Evolutionary conservation across 176 grass and related monocot species (phyloP), one percentile per base, ranked within the genome.

Genomic region (Oryza officinalis): DNA sequence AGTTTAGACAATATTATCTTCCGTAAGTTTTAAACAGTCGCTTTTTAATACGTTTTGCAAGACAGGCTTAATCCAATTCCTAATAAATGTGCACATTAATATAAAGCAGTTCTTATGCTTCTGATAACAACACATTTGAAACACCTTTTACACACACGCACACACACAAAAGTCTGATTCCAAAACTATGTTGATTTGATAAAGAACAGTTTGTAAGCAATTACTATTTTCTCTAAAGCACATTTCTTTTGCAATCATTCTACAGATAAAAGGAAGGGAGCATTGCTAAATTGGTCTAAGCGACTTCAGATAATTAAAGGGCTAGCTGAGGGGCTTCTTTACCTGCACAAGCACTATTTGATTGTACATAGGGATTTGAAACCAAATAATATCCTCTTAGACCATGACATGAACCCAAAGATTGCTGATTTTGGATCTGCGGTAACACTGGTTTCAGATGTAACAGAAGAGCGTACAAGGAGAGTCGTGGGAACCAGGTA

Each of bases 361-460:
- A 64, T 80, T 63, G 85, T 87, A 26, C 89, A 91, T 71, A 91
- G 89, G 27, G 89, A 91, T 57, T 71, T 91, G 76, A 91, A 84
- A 14, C 74, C 85, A 13, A 22, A 7, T 4, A 87, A 87, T 33
- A 76, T 91, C 18, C 80, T 91, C 9, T 44, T 91, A 74, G 81
- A 91, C 57, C 15, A 32, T 54, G 57, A 87, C 41, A 80, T 87
- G 85, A 71, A 13, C 43, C 80, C 89, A 27, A 91, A 80, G 54
- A 84, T 91, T 57, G 0, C 13, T 71, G 89, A 87, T 84, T 91
- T 91, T 26, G 85, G 89, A 15, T 79, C 84, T 68, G 81, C 80
- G 27, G 80, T 32, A 54, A 44, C 41, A 33, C 63, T 91, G 10
- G 82, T 64, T 79, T 84, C 89, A 80, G 75, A 84, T n/a, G 52